These are phyloP conservation scores for Violaceomyces palustris DNA, from an alignment of 1,284 basidiomycete genomes.

Conservation along the genomic window DNA sequence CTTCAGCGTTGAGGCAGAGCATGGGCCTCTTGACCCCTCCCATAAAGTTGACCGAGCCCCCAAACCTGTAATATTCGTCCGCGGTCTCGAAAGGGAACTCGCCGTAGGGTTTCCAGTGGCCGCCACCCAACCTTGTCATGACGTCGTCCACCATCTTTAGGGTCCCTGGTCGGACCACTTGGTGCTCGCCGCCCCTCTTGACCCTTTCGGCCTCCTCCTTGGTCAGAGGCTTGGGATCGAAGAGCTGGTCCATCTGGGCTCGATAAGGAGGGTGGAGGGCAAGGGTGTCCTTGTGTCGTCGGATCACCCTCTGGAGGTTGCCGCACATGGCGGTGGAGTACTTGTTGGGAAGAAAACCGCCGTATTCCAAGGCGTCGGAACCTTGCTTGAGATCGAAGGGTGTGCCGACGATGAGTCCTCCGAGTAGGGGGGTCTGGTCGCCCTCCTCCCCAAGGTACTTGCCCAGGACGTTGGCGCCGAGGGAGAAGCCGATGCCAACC, in stretches of 20 bases:
- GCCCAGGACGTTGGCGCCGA: constrained; percentile 88
- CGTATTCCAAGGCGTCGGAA: constrained; percentile 59
- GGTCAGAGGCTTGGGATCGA: constrained; percentile 24
- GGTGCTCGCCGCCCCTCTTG: constrained; percentile 18
- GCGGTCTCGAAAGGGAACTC: constrained; percentile 58
- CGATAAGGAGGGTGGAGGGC: constrained; percentile 39
- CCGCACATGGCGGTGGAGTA: constrained; percentile 79
- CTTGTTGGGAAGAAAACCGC: constrained; percentile 61
- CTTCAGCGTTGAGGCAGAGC: constrained; percentile 77
- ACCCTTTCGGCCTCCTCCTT: constrained; percentile 19
- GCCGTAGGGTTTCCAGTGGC: constrained; percentile 56
- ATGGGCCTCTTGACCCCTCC: constrained; percentile 52
- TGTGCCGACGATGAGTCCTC: constrained; percentile 70
- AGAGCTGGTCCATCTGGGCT: constrained; percentile 22
- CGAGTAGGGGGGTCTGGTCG: constrained; percentile 64
- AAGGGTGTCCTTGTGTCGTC: constrained; percentile 32
- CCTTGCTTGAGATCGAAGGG: constrained; percentile 67
- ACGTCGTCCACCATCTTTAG: constrained; percentile 57
- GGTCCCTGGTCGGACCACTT: constrained; percentile 27
- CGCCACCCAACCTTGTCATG: constrained; percentile 72
- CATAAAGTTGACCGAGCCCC: constrained; percentile 38
- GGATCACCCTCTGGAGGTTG: constrained; percentile 61
- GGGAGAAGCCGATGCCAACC: constrained; percentile 83
- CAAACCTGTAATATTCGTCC: constrained; percentile 68
- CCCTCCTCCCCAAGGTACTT: constrained; percentile 85